Base-by-base conservation (phyloP, 2,329 filamentous ascomycete genomes). In the Leptographium wingfieldii region DNA sequence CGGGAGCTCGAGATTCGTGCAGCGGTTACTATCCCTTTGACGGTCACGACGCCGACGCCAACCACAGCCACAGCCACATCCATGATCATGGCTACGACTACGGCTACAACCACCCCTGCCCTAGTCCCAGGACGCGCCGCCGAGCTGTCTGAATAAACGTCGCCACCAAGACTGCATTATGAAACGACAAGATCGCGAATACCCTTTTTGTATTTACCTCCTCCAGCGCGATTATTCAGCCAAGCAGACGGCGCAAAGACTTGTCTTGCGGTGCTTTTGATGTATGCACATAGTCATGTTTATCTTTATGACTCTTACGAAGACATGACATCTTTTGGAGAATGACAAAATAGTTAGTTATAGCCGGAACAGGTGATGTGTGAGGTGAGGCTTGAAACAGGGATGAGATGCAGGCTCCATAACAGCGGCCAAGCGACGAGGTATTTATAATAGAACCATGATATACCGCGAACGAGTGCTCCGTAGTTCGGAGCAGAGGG, bases 1-100 rank as follows among this genome's bases (percentile, higher is more conserved):
- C 82, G 81, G 65, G 86, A 87, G 62, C 68, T 83, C 4, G 79
- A 82, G 66, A 76, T 77, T n/a, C 77, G 77, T 59, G 74, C 69
- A 5, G 63, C 63, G 0, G 59, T 58, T 0, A 55, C 58, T 38
- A 58, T 35, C 33, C 33, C 33, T 35, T 10, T 35, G 33, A 9
- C 33, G 31, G 7, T 31, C 33, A 35, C 33, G 33, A 35, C 33
- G 9, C 7, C 9, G 33, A 9, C 61, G 55, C 46, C 59, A 52
- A 35, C 54, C 49, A 25, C 59, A 1, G 6, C 31, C 5, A 31
- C 31, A 31, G 7, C 31, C 22, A 22, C 22, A 22, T 22, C 22
- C 22, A 22, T 22, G 22, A 22, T 22, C 22, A 22, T 22, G 22
- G 22, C 22, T 22, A 22, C 22, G 22, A 22, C 22, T 22, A 16